Evolutionary conservation across 495 filamentous ascomycete genomes (phyloP).

Genomic region (Neurospora intermedia): DNA sequence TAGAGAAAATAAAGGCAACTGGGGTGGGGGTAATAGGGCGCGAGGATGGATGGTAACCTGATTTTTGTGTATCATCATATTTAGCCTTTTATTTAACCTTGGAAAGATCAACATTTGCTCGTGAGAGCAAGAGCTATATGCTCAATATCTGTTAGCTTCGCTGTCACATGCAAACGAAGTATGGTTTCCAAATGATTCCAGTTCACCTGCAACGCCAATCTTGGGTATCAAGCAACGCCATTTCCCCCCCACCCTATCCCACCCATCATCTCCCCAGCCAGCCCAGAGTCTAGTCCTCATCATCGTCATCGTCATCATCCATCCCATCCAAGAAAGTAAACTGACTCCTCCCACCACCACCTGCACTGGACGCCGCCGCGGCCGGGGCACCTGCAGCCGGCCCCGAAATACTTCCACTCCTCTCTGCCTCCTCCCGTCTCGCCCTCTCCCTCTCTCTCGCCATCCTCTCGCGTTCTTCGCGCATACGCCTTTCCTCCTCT

Average conservation of each 20-base stretch:
- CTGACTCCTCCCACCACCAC: slow-evolving; percentile 29
- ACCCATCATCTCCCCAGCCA: neutral
- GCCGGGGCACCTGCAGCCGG: neutral
- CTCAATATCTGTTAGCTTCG: neutral
- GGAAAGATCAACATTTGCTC: neutral
- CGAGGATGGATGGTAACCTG: neutral
- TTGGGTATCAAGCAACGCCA: neutral
- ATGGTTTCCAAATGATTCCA: neutral
- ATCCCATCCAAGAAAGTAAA: slow-evolving; percentile 42
- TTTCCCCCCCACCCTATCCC: neutral
- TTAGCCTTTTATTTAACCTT: neutral
- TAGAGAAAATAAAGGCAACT: slow-evolving; percentile 3
- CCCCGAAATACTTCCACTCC: slow-evolving; percentile 24
- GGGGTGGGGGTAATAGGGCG: neutral
- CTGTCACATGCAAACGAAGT: neutral
- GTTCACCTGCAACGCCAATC: neutral
- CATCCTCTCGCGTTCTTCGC: slow-evolving; percentile 27
- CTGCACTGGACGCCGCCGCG: neutral
- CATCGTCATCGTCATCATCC: slow-evolving; percentile 44
- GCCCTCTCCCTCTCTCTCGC: slow-evolving; percentile 28
- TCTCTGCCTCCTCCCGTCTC: slow-evolving; percentile 33
- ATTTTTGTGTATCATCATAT: neutral
- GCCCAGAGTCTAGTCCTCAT: slow-evolving; percentile 7
- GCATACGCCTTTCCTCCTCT: slow-evolving; percentile 29
- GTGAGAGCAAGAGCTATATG: neutral